phyloP scores from a whole-genome alignment of 1,139 yeast species.

The Debaryomycetaceae sp. region DNA sequence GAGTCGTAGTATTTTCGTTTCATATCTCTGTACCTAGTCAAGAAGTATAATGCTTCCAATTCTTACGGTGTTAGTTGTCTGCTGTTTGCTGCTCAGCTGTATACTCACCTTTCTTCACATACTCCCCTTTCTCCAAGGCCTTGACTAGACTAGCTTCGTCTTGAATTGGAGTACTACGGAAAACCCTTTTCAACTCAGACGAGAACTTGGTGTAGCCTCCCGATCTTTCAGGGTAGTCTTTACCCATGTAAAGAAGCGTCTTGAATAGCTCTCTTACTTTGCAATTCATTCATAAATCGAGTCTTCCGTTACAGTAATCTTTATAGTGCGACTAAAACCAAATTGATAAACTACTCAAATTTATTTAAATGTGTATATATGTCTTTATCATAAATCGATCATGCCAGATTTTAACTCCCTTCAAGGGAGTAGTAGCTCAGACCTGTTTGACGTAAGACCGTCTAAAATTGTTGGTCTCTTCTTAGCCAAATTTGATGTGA shows the following conservation, averaged over 20 bases:
- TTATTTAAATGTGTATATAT: no score
- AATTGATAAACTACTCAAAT: no score
- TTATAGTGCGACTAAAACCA: no score
- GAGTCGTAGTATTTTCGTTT: conserved; percentile 25
- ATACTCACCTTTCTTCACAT: conserved; percentile 25
- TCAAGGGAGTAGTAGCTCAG: conserved; percentile 1
- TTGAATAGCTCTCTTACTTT: conserved; percentile 28
- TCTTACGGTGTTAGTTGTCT: conserved; percentile 11
- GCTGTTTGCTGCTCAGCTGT: no score
- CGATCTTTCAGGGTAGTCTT: conserved; percentile 30
- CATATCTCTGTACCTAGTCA: conserved; percentile 29
- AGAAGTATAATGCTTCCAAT: conserved; percentile 29
- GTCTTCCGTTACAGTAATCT: no score
- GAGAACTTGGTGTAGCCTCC: conserved; percentile 27
- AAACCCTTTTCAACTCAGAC: conserved; percentile 16
- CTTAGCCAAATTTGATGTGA: conserved; percentile 60
- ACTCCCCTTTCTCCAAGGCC: conserved; percentile 31
- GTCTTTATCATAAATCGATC: neutral
- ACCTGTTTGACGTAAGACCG: conserved; percentile 9
- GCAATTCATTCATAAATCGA: conserved; percentile 23
- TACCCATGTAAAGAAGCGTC: conserved; percentile 31
- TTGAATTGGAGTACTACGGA: conserved; percentile 13
- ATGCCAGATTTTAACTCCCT: neutral
- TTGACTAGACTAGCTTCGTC: conserved; percentile 16
- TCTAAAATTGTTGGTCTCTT: conserved; percentile 49